Evolutionary conservation across 2,329 filamentous ascomycete genomes (phyloP), one percentile per base, ranked within the genome.

Genomic region (Cladophialophora immunda): DNA sequence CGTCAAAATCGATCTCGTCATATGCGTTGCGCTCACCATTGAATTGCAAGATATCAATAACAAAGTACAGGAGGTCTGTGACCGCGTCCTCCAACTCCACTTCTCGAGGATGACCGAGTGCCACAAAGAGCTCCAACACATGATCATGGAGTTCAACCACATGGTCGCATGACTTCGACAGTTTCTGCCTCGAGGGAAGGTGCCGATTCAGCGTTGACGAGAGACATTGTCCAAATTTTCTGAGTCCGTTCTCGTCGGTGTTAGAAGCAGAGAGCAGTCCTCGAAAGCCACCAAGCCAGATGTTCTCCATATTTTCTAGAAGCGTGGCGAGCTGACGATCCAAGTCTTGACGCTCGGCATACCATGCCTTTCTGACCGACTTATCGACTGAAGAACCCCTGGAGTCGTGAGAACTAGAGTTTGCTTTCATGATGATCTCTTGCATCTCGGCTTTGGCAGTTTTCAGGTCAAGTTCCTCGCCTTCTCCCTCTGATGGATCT

Each of bases 21-120:
- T 97, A 97, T 0, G 96, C 95, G 76, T 98, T 99, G 56, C 89
- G 87, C 80, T 99, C 96, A 17, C 95, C 95, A 73, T 97, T 92
- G 78, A 99, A 98, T 76, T 98, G 95, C 2, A 99, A 84, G 59
- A 98, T 94, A 74, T 99, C 95, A 5, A 99, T 90, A 0, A 98
- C 92, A 76, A 98, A 98, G 80, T 97, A 98, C 3, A 99, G 86
- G 30, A 99, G 82, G 76, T 99, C 95, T 72, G 90, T 93, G n/a
- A 99, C 81, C 0, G 90, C 88, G 74, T 98, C 94, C 70, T 98
- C 94, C 25, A 96, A 85, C 69, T 97, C 93, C 65, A 89, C 87
- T 1, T 89, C 86, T 7, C 86, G 85, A 0, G 86, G 86, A 73
- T 92, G 88, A 3, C 93, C 93, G 0, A 99, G 85, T 0, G 92